These are phyloP conservation scores for Tetrahymena thermophila DNA, from an alignment of 73 alveolate genomes.

Conservation along the genomic window DNA sequence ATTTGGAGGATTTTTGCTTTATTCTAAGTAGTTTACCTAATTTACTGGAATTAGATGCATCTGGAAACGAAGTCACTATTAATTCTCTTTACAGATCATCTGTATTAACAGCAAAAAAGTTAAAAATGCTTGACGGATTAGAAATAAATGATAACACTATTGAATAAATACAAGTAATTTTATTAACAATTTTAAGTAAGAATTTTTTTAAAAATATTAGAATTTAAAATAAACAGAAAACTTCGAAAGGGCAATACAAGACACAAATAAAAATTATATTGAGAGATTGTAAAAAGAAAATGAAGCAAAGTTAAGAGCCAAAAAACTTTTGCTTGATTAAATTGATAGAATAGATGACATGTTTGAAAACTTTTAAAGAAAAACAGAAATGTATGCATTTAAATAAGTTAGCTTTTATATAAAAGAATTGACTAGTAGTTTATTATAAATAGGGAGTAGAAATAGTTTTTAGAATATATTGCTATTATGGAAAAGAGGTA, in stretches of 20 bases:
- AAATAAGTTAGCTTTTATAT: neutral
- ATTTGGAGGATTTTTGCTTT: neutral
- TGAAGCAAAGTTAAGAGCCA: constrained; percentile 3
- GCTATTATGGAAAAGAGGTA: constrained; percentile 12
- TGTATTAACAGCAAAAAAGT: constrained; percentile 5
- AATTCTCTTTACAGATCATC: constrained; percentile 4
- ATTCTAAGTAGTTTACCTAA: neutral
- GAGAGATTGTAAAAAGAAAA: constrained; percentile 17
- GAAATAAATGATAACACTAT: neutral
- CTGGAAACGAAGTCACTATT: constrained; percentile 10
- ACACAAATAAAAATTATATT: constrained; percentile 17
- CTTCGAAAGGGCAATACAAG: neutral
- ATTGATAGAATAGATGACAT: neutral
- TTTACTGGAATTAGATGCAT: constrained; percentile 4
- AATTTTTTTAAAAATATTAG: neutral
- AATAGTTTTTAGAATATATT: constrained; percentile 21
- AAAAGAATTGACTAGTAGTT: neutral
- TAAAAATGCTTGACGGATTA: constrained; percentile 2
- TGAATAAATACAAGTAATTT: neutral
- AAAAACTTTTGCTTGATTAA: neutral
- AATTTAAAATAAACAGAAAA: constrained; percentile 1
- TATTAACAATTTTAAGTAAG: neutral
- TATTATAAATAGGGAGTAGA: neutral
- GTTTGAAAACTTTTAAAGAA: constrained; percentile 15
- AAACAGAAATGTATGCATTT: neutral